Base-by-base conservation (phyloP, 257 asterid genomes). In the Penstemon barbatus region DNA sequence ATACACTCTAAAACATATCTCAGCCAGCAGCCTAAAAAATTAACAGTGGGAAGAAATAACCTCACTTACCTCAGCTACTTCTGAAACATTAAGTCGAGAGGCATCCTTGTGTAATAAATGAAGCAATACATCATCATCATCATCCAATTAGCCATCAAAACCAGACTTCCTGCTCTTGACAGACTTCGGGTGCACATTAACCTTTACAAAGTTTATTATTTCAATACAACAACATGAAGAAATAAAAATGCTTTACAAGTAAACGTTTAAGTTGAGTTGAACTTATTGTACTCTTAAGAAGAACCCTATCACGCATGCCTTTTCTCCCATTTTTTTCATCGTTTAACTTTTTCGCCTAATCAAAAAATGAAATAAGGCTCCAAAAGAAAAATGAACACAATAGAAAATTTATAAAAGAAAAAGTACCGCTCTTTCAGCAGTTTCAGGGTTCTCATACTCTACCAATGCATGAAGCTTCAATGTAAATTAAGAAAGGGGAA, bases 301-400 rank as follows among this genome's bases (percentile, higher is more conserved):
- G 78, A 45, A 91, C 83, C 71, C 97, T 81, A 25, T 91, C 97
- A 40, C 97, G 74, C 74, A 94, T 82, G 68, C 99, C 99, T 80
- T 87, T 87, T 71, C 98, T 82, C 99, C 98, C 87, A 74, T 91
- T 87, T 77, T 92, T 80, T 79, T 89, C 97, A 38, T 94, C 99
- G 57, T 87, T 89, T 15, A 94, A 69, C 72, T 75, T 83, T 82
- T 91, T 97, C 10, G 84, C 96, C 97, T 94, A 76, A 42, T 49
- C 48, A 69, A 8, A 25, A 56, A 40, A 49, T 5, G 12, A 19
- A 55, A 36, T 50, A 8, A n/a, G n/a, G n/a, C n/a, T n/a, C n/a
- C n/a, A n/a, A n/a, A n/a, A n/a, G n/a, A n/a, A n/a, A n/a, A n/a
- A n/a, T n/a, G n/a, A n/a, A n/a, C n/a, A 44, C 4, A 8, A 3